Evolutionary conservation across 208 protist genomes (phyloP).

Genomic region (Phytomonas serpens): DNA sequence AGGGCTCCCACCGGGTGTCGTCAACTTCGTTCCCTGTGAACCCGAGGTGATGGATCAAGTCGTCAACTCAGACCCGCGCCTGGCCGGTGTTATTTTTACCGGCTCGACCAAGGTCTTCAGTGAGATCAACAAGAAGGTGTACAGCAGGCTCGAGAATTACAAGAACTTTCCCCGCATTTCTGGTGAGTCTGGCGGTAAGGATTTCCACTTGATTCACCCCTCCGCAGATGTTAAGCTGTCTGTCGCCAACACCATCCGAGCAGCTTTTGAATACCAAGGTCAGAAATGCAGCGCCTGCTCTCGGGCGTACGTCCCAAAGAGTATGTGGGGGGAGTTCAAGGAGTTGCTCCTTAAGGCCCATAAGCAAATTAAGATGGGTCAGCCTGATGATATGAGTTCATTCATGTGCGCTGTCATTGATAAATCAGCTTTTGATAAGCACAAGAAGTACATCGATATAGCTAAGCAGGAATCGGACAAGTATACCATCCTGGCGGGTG

Average conservation of each 20-base stretch:
- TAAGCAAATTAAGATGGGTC: conserved; percentile 91
- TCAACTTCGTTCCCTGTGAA: conserved; percentile 92
- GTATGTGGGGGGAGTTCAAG: conserved; percentile 79
- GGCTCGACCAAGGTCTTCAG: conserved; percentile 92
- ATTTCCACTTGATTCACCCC: conserved; percentile 95
- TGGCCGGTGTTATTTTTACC: conserved; percentile 95
- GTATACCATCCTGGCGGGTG: conserved; percentile 72
- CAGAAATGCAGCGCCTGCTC: conserved; percentile 96
- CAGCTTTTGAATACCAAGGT: conserved; percentile 95
- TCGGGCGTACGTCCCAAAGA: conserved; percentile 91
- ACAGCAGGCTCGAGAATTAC: conserved; percentile 85
- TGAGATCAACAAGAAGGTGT: conserved; percentile 91
- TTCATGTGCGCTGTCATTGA: conserved; percentile 97
- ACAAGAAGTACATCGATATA: conserved; percentile 91
- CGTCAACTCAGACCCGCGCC: conserved; percentile 68
- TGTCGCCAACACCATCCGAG: conserved; percentile 84
- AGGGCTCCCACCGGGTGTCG: conserved; percentile 93
- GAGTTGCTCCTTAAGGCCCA: conserved; percentile 76
- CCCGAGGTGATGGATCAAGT: conserved; percentile 58
- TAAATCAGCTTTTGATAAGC: conserved; percentile 89
- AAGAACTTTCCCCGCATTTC: conserved; percentile 93
- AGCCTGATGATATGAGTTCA: conserved; percentile 83
- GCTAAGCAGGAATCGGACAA: conserved; percentile 73
- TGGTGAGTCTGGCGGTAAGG: conserved; percentile 96
- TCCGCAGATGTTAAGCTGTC: conserved; percentile 80